These are phyloP conservation scores for Geosmithia putterillii DNA, from an alignment of 2,329 filamentous ascomycete species.

Conservation along the genomic window DNA sequence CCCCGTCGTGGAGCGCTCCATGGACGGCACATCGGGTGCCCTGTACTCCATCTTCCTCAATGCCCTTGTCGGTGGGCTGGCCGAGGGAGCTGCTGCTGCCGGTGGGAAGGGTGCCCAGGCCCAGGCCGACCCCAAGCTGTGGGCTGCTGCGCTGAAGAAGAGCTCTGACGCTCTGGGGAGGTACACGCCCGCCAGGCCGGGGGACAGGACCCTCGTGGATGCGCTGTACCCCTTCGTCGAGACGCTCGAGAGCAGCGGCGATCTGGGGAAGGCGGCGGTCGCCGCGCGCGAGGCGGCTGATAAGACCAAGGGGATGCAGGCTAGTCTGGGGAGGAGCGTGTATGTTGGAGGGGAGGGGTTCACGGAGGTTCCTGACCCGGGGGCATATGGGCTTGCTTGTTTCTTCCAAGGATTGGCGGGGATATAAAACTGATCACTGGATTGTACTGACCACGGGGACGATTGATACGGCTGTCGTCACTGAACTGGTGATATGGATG, in stretches of 20 bases:
- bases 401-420: slow-evolving; percentile 61
- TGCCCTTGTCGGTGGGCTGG: slow-evolving; percentile 57
- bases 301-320: slow-evolving; percentile 82
- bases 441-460: no score
- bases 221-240: slow-evolving; percentile 81
- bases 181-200: slow-evolving; percentile 82
- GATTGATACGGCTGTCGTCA: no score
- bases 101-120: no score
- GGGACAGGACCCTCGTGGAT: slow-evolving; percentile 85
- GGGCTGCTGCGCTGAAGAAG: slow-evolving; percentile 56
- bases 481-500: neutral
- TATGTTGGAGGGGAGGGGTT: slow-evolving; percentile 31
- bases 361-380: slow-evolving; percentile 44
- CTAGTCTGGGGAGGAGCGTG: slow-evolving; percentile 56
- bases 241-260: slow-evolving; percentile 49
- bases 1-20: slow-evolving; percentile 40
- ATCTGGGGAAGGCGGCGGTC: slow-evolving; percentile 60
- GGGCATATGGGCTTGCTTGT: slow-evolving; percentile 61
- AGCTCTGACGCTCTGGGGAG: slow-evolving; percentile 59
- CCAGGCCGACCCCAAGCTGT: slow-evolving; percentile 25
- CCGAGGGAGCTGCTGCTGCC: slow-evolving; percentile 21
- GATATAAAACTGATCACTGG: neutral
- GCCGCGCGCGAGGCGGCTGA: slow-evolving; percentile 68
- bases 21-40: slow-evolving; percentile 51
- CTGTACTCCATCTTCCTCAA: slow-evolving; percentile 79